Evolutionary conservation across 768 basidiomycete species (phyloP), one percentile per base, ranked within the genome.

Genomic region (Amanita polypyramis): DNA sequence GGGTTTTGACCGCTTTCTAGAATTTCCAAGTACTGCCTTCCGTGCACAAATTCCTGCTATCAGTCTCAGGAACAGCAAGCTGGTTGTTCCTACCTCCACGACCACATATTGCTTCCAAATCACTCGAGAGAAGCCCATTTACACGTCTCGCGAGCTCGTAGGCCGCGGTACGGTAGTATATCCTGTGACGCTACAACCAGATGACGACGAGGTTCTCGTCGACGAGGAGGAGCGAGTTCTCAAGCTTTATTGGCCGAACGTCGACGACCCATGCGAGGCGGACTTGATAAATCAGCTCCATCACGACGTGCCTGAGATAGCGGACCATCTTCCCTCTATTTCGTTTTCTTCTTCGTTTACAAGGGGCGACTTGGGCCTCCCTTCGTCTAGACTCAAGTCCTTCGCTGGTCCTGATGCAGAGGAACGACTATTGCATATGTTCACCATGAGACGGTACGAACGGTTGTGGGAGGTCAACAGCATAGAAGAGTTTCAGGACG

Each of bases 161-260:
- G 51, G 51, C 17, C 45, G 51, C 19, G 51, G 51, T 14, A 48
- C 51, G 9, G 30, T 42, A 10, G 51, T 52, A 8, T 48, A 47
- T 32, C 39, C 45, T 25, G 36, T 52, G 12, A 15, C 33, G 6
- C 19, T 34, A 17, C 38, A 39, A 39, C 38, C 46, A 30, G 46
- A 47, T 17, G 37, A 39, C 7, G 46, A 47, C 11, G 46, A 40
- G 17, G 44, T 45, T 23, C 44, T 45, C 8, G 20, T 39, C 15
- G 27, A 47, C 29, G 38, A 47, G 19, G 46, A 47, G 11, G 46
- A 47, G 9, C 46, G 39, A 40, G 46, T 47, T 30, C 46, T 47
- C 14, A 47, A 47, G 38, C 36, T 47, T 15, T 47, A 47, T 40
- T 47, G 46, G 46, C 46, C 36, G 8, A 47, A 30, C 20, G 5